Evolutionary conservation across 176 grass and related monocot species (phyloP).

Genomic region (Chloris gayana): DNA sequence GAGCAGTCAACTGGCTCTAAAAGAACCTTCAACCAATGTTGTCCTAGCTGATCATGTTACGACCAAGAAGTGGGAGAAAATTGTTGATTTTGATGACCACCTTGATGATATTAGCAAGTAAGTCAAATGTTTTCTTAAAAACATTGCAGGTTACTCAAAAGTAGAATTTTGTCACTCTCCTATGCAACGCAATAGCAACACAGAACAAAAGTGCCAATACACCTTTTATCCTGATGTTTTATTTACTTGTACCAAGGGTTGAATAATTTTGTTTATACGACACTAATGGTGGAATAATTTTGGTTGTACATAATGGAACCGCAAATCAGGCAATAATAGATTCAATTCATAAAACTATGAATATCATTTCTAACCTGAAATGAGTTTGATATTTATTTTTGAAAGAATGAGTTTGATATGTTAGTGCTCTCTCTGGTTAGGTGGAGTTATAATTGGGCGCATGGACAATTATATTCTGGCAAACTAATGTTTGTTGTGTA

Average conservation of each 20-base stretch:
- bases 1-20: conserved; percentile 70
- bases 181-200: background rate
- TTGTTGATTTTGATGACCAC: conserved; percentile 97
- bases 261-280: background rate
- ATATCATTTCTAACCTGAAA: background rate
- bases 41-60: conserved; percentile 82
- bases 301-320: too few relatives aligned
- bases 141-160: background rate
- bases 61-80: conserved; percentile 82
- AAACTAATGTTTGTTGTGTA: background rate
- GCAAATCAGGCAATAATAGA: background rate
- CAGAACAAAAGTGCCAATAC: background rate
- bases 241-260: background rate
- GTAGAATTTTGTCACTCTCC: background rate
- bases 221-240: background rate
- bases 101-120: conserved; percentile 99
- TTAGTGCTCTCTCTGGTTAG: background rate
- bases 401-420: background rate
- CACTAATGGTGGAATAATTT: too few relatives aligned
- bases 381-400: too few relatives aligned
- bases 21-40: conserved; percentile 83
- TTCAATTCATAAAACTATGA: background rate
- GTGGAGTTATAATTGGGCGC: background rate
- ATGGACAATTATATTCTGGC: background rate
- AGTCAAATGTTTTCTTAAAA: conserved; percentile 34